Percentiles rank a stretch among this genome's conserved stretches.
Evolutionary conservation across 1,139 yeast genomes (phyloP).

Genomic region (Scheffersomyces quercinus): DNA sequence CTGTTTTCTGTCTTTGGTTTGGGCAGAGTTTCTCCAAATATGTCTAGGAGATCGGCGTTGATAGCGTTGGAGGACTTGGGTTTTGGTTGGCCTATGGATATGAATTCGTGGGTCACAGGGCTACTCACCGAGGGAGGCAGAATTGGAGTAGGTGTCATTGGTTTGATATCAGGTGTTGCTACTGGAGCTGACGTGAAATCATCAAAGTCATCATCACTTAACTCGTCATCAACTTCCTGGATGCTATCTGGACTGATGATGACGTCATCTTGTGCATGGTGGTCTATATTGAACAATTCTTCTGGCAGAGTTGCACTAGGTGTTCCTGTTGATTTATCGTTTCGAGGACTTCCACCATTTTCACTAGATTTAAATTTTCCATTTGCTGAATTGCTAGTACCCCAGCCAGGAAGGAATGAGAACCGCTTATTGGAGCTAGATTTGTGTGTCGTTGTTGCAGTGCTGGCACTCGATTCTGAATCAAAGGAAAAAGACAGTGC

Average conservation of each 20-base stretch:
- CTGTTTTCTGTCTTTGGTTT: constrained; percentile 4
- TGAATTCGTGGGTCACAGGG: constrained; percentile 1
- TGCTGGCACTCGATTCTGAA: neutral
- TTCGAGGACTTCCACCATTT: too few species aligned
- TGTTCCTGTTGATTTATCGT: too few species aligned
- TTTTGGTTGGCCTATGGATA: constrained; percentile 1
- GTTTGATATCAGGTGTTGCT: neutral
- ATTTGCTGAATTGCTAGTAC: neutral
- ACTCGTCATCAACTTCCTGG: neutral
- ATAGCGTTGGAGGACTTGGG: neutral
- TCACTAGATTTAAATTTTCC: too few species aligned
- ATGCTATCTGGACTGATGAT: too few species aligned
- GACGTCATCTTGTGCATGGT: too few species aligned
- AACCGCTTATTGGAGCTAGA: constrained; percentile 5
- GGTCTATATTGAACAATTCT: too few species aligned
- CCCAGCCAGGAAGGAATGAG: constrained; percentile 10
- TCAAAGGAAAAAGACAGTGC: neutral
- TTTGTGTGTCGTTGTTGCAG: neutral
- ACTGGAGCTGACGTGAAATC: constrained; percentile 11
- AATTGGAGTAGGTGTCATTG: neutral
- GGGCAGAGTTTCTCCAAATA: constrained; percentile 12
- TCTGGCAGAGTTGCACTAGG: too few species aligned
- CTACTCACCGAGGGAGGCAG: neutral
- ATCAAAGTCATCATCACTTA: constrained; percentile 11
- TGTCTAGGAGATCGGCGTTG: constrained; percentile 3